Conservation (phyloP, 176 grass and related monocot genomes). For the Carex myosuroides region DNA sequence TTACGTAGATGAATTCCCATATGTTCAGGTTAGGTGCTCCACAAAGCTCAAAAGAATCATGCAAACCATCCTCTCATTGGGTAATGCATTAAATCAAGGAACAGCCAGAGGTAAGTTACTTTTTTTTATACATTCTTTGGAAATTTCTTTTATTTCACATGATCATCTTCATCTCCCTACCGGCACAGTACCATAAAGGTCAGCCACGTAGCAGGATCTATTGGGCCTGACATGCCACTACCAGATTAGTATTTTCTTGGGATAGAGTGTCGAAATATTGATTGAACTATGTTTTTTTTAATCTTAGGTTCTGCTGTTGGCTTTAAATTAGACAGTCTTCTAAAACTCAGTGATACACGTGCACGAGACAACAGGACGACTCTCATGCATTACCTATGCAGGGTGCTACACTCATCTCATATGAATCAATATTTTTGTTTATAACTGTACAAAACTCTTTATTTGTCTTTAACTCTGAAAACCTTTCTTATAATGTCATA, state of each 20-base stretch:
- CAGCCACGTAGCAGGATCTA: neutral
- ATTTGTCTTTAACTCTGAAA: neutral
- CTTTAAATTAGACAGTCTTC: constrained; percentile 95
- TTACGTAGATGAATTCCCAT: constrained; percentile 24
- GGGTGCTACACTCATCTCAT: constrained; percentile 39
- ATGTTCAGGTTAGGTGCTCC: constrained; percentile 67
- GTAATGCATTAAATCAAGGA: constrained; percentile 96
- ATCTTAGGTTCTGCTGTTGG: constrained; percentile 80
- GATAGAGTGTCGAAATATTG: neutral
- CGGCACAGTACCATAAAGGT: neutral
- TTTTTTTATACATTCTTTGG: neutral
- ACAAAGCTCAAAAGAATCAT: constrained; percentile 75
- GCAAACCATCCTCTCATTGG: constrained; percentile 94
- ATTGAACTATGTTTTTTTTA: neutral
- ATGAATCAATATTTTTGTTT: neutral
- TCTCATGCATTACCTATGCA: constrained; percentile 97
- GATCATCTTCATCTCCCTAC: neutral
- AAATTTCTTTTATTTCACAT: neutral
- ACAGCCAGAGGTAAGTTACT: constrained; percentile 80
- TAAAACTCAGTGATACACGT: constrained; percentile 81
- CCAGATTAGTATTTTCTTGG: neutral
- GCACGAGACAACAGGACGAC: constrained; percentile 89
- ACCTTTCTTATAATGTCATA: neutral
- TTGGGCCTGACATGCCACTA: neutral
- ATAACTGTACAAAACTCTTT: neutral